phyloP scores from a whole-genome alignment of 306 rosid genomes.

The Ceratonia siliqua region DNA sequence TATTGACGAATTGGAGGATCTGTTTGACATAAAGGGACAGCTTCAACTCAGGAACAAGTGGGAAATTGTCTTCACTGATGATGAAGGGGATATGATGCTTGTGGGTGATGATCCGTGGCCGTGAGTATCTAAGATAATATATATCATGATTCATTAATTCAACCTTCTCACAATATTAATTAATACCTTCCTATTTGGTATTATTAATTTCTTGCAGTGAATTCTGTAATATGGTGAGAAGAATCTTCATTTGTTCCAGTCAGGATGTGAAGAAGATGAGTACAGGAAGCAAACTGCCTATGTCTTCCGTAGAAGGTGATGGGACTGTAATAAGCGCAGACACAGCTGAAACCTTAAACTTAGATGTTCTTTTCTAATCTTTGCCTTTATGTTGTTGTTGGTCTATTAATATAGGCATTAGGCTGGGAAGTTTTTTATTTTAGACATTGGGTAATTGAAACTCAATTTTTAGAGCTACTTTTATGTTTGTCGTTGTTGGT shows the following conservation, averaged over 20 bases:
- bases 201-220: constrained; percentile 55
- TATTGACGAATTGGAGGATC: constrained; percentile 69
- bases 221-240: constrained; percentile 83
- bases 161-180: neutral
- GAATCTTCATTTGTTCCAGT: constrained; percentile 84
- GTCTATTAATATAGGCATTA: constrained; percentile 45
- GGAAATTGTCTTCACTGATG: constrained; percentile 85
- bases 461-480: constrained; percentile 56
- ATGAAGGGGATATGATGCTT: constrained; percentile 94
- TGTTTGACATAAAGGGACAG: constrained; percentile 90
- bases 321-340: constrained; percentile 63
- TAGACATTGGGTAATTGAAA: constrained; percentile 53
- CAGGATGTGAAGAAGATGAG: constrained; percentile 81
- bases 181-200: neutral
- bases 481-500: too few species aligned
- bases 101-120: constrained; percentile 88
- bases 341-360: constrained; percentile 58
- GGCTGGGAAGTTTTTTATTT: constrained; percentile 42
- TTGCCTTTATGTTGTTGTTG: constrained; percentile 28
- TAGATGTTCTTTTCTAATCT: constrained; percentile 5
- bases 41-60: constrained; percentile 63
- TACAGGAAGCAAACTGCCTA: constrained; percentile 56
- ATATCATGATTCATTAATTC: neutral
- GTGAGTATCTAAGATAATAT: too few species aligned
- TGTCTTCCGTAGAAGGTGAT: constrained; percentile 67